Percentiles rank a stretch among this genome's conserved stretches.
Conservation (phyloP, 352 stramenopile species). For the Stramenopiles sp. region DNA sequence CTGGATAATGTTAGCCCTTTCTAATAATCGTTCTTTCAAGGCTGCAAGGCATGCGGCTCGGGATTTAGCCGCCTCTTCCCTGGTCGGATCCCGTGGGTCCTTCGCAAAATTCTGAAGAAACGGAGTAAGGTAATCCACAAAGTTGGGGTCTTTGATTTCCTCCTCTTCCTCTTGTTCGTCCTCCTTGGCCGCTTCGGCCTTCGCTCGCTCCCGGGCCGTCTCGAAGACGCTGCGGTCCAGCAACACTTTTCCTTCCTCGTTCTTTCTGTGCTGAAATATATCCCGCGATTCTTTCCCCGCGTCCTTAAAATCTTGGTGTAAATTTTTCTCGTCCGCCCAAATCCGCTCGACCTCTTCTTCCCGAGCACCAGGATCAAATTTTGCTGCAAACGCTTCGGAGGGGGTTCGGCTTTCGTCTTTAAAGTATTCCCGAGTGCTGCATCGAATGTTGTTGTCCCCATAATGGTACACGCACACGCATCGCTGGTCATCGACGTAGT, state of each 20-base stretch:
- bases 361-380: slow-evolving; percentile 3
- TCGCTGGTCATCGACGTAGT: slow-evolving; percentile 64
- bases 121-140: slow-evolving; percentile 74
- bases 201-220: slow-evolving; percentile 26
- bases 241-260: slow-evolving; percentile 54
- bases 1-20: slow-evolving; percentile 82
- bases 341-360: slow-evolving; percentile 23
- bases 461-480: slow-evolving; percentile 68
- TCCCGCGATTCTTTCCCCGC: slow-evolving; percentile 66
- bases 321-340: slow-evolving; percentile 53
- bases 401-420: slow-evolving; percentile 27
- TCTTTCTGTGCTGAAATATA: slow-evolving; percentile 59
- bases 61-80: slow-evolving; percentile 57
- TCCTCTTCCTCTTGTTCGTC: slow-evolving; percentile 26
- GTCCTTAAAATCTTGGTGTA: slow-evolving; percentile 54
- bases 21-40: slow-evolving; percentile 68
- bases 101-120: slow-evolving; percentile 60
- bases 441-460: slow-evolving; percentile 65
- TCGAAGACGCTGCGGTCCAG: slow-evolving; percentile 65
- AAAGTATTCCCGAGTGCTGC: slow-evolving; percentile 45
- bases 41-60: slow-evolving; percentile 68
- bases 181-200: slow-evolving; percentile 35
- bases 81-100: slow-evolving; percentile 31
- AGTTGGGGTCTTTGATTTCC: slow-evolving; percentile 20
- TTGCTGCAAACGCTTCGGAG: slow-evolving; percentile 9